Evolutionary conservation across 192 early-diverging fungal species (phyloP), one percentile per base, ranked within the genome.

Genomic region (Borealophlyctis nickersoniae): DNA sequence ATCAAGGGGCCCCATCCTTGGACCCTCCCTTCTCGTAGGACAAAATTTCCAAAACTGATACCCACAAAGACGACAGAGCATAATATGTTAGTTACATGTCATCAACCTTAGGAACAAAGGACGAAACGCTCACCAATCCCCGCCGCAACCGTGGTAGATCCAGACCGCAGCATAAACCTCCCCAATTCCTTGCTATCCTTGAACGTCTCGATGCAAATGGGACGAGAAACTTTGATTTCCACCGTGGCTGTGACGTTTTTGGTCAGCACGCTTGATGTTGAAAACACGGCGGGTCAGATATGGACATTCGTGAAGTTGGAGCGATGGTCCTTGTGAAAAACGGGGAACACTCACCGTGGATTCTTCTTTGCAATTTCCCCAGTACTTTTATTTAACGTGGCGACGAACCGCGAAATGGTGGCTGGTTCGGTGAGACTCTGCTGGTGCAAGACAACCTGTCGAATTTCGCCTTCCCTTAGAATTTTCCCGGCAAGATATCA

Each of bases 181-280:
- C 95, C 95, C 36, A 96, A 74, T 23, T 93, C 89, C 72, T 92
- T 92, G n/a, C 85, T 89, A 28, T 89, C 90, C 62, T 84, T 84
- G 64, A 89, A 93, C 5, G 86, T 74, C 65, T 97, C 95, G 33
- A 96, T 58, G 56, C 94, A 95, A 49, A 98, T 84, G 0, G 91
- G 78, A 7, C 90, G 69, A 28, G 87, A 78, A 14, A 82, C 62
- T 36, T 78, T 79, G 51, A 99, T 89, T 63, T 93, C 87, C 2
- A 99, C 89, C 39, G 85, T 86, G 0, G 95, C 93, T 0, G 88
- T 90, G 1, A 87, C 71, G 53, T 81, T 83, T 68, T 73, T 81
- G 5, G 74, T 52, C 33, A 79, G 66, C 49, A 70, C 87, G 27
- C 77, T 62, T 3, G 52, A 22, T 23, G 45, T 58, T n/a, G n/a